These are phyloP conservation scores for Monilinia vaccinii-corymbosi DNA, from an alignment of 2,329 filamentous ascomycete genomes.

Conservation along the genomic window DNA sequence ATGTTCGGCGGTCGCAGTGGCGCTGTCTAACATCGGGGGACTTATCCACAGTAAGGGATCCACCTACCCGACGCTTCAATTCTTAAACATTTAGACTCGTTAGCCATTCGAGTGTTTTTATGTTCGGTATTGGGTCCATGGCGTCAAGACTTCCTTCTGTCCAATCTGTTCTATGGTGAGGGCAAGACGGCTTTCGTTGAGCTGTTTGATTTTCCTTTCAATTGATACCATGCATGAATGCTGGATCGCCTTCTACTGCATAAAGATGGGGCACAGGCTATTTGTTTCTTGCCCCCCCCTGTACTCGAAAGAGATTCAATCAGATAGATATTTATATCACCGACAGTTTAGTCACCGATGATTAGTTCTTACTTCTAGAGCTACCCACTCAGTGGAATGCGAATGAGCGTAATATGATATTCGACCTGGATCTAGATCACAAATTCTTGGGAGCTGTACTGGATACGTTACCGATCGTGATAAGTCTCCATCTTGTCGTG, in stretches of 20 bases:
- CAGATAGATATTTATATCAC: background rate
- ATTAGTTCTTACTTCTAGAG: background rate
- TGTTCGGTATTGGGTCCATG: background rate
- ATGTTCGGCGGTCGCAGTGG: background rate
- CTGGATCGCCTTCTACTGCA: background rate
- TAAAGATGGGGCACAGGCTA: background rate
- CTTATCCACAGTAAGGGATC: background rate
- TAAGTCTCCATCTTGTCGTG: background rate
- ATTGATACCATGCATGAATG: background rate
- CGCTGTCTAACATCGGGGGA: conserved; percentile 4
- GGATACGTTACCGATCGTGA: background rate
- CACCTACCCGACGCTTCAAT: background rate
- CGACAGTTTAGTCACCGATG: background rate
- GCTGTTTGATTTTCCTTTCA: background rate
- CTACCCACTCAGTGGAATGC: background rate
- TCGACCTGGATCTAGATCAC: conserved; percentile 1
- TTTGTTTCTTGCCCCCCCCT: background rate
- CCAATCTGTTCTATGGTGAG: background rate
- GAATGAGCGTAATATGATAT: background rate
- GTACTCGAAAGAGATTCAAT: background rate
- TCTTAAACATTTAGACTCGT: background rate
- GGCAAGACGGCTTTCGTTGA: background rate
- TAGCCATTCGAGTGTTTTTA: background rate
- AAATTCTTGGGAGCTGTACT: background rate
- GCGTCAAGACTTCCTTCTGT: background rate